Base-by-base conservation (phyloP, 306 rosid species). In the Herpetospermum pedunculosum region DNA sequence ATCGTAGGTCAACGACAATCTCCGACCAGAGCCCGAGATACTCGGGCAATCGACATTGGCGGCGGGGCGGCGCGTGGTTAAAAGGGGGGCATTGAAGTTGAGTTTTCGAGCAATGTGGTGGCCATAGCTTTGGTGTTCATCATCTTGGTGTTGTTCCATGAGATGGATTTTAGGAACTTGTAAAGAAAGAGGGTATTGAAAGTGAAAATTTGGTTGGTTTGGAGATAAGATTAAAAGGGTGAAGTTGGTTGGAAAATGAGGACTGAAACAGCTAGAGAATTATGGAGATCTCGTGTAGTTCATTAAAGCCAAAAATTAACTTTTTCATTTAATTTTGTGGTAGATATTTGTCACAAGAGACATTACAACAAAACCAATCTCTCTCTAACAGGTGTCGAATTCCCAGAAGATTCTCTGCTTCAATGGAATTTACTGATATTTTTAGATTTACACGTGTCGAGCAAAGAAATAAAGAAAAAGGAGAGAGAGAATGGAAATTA, bases 1-100 rank as follows among this genome's bases (percentile, higher is more conserved):
- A 19, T 85, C 82, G 49, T 53, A 5, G 53, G 85, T 86, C 13
- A 87, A 52, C 7, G 47, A 28, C 29, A 9, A 49, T 81, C 58
- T 70, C 71, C 7, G 59, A 50, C 16, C 60, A 30, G 30, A 43
- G 21, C 30, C 65, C 30, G 76, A 73, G 79, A 65, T 81, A 77
- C 16, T 8, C 73, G 43, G n/a, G 30, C 68, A 8, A 23, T 0
- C 8, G 8, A 15, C 47, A 12, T 55, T 26, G 2, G 23, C 26
- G 23, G 77, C 74, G 8, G 49, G 58, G 6, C 90, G 94, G 64
- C 91, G 81, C 6, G 88, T 90, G 3, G 98, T 88, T 67, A 93
- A 77, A 19, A 90, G 88, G 0, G 94, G 92, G 26, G 86, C 92
- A 47, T 83, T 83, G 72, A 90, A 86, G 81, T 93, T 85, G 12